Evolutionary conservation across 257 asterid genomes (phyloP), one percentile per base, ranked within the genome.

Genomic region (Leonotis leonurus): DNA sequence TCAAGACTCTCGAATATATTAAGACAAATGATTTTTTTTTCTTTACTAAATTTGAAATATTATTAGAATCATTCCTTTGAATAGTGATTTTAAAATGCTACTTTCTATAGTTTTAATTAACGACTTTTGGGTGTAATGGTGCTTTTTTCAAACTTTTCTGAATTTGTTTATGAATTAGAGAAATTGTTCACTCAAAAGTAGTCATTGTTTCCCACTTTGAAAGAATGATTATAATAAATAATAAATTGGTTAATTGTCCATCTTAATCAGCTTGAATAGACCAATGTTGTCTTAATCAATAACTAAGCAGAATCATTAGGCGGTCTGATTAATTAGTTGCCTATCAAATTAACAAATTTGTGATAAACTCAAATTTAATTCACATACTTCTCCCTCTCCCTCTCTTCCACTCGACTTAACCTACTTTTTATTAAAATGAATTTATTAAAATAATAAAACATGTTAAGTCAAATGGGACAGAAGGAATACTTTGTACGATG

Each of bases 191-290:
- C 56, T 40, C 10, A 8, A 48, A 18, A 58, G 14, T 3, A 27
- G 50, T 41, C 44, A 16, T 36, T 33, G 4, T 35, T 56, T 55
- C 21, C 18, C 8, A 55, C 36, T 20, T 45, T 27, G 22, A 18
- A 24, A 41, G 17, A 60, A 30, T 18, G 30, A 29, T 32, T 29
- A 8, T 13, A 22, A 18, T 32, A 5, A 12, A 27, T 27, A 32
- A 33, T 50, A 8, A 55, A 63, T 24, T 45, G 20, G 32, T 32
- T 33, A 55, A 4, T 55, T 18, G n/a, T 13, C 51, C 25, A 53
- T 71, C 62, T 1, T 64, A 56, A 71, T 71, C 67, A 64, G 43
- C n/a, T 49, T 5, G 60, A 71, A 71, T 57, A 37, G 71, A 64
- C 67, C 30, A 8, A 59, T 64, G 8, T 48, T 24, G 57, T 64